Conservation (phyloP, 1,284 basidiomycete genomes). For the Moesziomyces sp. region DNA sequence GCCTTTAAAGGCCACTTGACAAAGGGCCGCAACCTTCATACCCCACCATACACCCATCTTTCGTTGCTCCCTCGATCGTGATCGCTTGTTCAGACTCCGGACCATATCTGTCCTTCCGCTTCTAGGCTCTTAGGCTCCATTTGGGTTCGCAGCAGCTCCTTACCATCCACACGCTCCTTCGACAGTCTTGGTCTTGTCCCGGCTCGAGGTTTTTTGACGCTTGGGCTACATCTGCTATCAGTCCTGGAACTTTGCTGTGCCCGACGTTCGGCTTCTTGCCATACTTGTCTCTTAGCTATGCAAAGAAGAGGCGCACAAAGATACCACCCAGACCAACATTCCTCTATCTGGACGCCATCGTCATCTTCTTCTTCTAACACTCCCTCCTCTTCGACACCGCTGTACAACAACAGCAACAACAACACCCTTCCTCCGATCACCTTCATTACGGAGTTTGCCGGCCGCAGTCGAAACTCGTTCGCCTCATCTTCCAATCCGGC, state of each 20-base stretch:
- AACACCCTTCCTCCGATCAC: slow-evolving; percentile 27
- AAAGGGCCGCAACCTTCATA: too few species aligned
- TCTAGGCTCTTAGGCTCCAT: too few species aligned
- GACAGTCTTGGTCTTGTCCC: too few species aligned
- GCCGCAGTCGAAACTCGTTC: slow-evolving; percentile 7
- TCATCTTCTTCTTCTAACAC: slow-evolving; percentile 1
- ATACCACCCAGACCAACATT: slow-evolving; percentile 13
- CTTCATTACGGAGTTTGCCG: slow-evolving; percentile 4
- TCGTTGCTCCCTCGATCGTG: too few species aligned
- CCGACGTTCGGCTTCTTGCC: background rate
- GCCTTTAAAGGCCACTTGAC: too few species aligned
- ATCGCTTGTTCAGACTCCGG: too few species aligned
- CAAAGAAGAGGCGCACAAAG: slow-evolving; percentile 12
- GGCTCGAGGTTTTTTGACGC: too few species aligned
- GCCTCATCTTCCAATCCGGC: slow-evolving; percentile 15
- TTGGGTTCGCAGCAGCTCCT: too few species aligned
- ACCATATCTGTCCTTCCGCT: too few species aligned
- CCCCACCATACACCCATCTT: too few species aligned
- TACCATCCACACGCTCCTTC: too few species aligned
- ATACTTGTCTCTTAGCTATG: slow-evolving; percentile 23
- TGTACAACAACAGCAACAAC: too few species aligned
- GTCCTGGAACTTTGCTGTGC: background rate
- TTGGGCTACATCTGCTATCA: background rate
- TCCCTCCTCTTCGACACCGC: background rate
- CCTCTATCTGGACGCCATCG: slow-evolving; percentile 14